Base-by-base conservation (phyloP, 257 asterid species). In the Osmanthus fragrans region DNA sequence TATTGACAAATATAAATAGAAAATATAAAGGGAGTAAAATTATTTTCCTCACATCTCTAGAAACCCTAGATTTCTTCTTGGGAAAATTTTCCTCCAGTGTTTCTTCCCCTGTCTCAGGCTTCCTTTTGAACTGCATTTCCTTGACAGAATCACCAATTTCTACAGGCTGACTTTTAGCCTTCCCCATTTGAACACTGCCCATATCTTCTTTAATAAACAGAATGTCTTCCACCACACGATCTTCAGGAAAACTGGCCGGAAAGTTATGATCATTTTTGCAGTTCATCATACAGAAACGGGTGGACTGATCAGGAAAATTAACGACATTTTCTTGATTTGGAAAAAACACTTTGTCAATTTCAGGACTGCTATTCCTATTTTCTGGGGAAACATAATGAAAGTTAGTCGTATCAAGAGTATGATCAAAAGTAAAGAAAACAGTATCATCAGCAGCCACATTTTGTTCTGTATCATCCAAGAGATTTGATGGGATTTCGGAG, bases 71-170 rank as follows among this genome's bases (percentile, higher is more conserved):
- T 80, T 85, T 87, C 79, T 87, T 93, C 87, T 84, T 86, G 0
- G 90, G 87, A 71, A 79, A 65, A 15, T 33, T 49, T 49, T 34
- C 79, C 58, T 80, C 82, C 49, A 40, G 21, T 34, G 18, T 67
- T 6, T 76, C 68, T 29, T 70, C 65, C 13, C 79, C 2, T 16
- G 56, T 73, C 0, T 81, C 74, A 56, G 6, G 49, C 21, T 88
- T 87, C 89, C 92, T 88, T 87, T 89, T 87, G 58, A 79, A 73
- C 83, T 78, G 84, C 85, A 77, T 70, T 82, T 75, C 86, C 63
- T 76, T 71, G 73, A 34, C 34, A 39, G 84, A 72, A 40, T 76
- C 82, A 4, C 49, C 78, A 11, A 15, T 66, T 8, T 58, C 82
- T n/a, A 45, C 5, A 15, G 60, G 60, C 8, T 15, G 23, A 15